A percentile compares a stretch with the other conserved stretches of the same genome.
phyloP scores from a whole-genome alignment of 2,329 filamentous ascomycete species.

The Diaporthe australafricana region DNA sequence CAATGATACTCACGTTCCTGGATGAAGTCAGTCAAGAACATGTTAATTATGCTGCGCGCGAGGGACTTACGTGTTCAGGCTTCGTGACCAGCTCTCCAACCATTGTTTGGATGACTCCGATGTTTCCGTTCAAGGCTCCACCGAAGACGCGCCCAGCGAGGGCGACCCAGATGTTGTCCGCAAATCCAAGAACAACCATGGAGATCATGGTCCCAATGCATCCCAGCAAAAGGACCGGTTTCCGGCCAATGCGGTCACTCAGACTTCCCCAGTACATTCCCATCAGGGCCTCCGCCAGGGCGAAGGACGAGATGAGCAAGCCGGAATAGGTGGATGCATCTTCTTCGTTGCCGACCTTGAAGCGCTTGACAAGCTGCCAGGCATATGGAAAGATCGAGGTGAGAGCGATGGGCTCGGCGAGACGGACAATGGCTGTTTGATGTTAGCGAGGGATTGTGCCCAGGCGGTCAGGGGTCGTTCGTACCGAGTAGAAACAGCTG shows the following conservation, averaged over 20 bases:
- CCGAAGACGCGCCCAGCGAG: constrained; percentile 81
- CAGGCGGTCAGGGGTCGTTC: constrained; percentile 44
- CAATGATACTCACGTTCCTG: constrained; percentile 66
- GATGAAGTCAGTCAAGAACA: constrained; percentile 1
- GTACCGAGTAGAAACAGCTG: constrained; percentile 89
- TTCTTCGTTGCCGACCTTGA: constrained; percentile 76
- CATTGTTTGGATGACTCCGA: constrained; percentile 93
- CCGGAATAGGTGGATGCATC: constrained; percentile 91
- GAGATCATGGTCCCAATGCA: constrained; percentile 86
- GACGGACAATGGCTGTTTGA: constrained; percentile 82
- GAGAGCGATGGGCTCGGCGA: constrained; percentile 91
- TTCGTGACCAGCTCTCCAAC: constrained; percentile 87
- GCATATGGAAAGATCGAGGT: constrained; percentile 95
- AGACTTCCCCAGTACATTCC: constrained; percentile 90
- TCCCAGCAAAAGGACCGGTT: constrained; percentile 82
- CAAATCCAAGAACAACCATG: constrained; percentile 85
- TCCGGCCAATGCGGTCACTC: constrained; percentile 85
- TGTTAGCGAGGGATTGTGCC: constrained; percentile 1
- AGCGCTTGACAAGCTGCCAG: constrained; percentile 83
- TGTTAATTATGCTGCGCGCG: neutral
- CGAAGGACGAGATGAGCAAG: constrained; percentile 87
- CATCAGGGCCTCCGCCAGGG: constrained; percentile 83
- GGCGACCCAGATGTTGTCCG: constrained; percentile 86
- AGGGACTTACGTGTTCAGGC: constrained; percentile 77
- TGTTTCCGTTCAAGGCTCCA: constrained; percentile 89